These are phyloP conservation scores for Hymenoscyphus fructigenus DNA, from an alignment of 2,329 filamentous ascomycete genomes.

Conservation along the genomic window DNA sequence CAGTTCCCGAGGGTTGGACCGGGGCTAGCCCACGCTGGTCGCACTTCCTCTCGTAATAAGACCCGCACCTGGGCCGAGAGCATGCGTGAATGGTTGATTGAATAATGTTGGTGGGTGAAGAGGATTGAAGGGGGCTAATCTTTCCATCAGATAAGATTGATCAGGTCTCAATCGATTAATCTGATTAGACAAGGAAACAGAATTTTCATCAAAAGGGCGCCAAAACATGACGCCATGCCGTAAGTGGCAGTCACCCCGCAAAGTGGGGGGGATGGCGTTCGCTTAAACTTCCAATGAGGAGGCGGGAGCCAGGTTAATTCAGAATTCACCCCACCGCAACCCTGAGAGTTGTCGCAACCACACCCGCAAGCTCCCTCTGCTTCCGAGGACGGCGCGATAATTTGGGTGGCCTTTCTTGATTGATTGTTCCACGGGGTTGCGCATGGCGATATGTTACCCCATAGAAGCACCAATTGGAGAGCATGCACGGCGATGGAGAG, in stretches of 20 bases:
- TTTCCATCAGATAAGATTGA: not conserved
- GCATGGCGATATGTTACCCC: not conserved
- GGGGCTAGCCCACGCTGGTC: not conserved
- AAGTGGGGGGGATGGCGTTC: not conserved
- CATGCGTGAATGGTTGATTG: not conserved
- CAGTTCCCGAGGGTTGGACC: too few species aligned
- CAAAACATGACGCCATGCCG: not conserved
- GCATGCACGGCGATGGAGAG: not conserved
- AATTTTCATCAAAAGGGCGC: not conserved
- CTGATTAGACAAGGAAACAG: conserved; percentile 1
- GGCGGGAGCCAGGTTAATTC: too few species aligned
- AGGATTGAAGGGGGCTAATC: not conserved
- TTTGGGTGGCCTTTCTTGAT: too few species aligned
- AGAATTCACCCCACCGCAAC: too few species aligned
- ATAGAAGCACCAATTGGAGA: not conserved
- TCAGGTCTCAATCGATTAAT: not conserved
- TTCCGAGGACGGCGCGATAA: too few species aligned
- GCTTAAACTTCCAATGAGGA: too few species aligned
- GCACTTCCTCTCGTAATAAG: not conserved
- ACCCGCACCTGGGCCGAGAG: not conserved
- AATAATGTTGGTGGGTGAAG: not conserved
- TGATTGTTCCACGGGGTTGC: too few species aligned
- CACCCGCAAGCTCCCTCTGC: too few species aligned
- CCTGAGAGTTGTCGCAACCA: too few species aligned
- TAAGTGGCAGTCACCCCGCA: not conserved